Percentiles rank a stretch among this genome's conserved stretches.
These are phyloP conservation scores for Neurospora africana DNA, from an alignment of 495 filamentous ascomycete genomes.

Conservation along the genomic window DNA sequence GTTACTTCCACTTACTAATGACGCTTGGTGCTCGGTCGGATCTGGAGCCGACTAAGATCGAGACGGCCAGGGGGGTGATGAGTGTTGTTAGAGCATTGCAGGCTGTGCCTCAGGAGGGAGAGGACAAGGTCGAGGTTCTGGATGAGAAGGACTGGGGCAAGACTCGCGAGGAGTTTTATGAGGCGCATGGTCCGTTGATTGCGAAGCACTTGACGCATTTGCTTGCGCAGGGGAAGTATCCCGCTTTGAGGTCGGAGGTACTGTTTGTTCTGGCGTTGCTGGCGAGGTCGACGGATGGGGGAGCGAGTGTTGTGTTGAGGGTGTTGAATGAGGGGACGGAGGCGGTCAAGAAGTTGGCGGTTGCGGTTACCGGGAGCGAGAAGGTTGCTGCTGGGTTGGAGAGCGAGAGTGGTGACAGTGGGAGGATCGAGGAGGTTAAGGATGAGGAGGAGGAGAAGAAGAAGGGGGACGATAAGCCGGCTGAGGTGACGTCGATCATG, in stretches of 20 bases:
- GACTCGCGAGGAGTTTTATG: slow-evolving; percentile 21
- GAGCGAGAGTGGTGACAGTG: background rate
- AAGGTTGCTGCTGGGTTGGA: background rate
- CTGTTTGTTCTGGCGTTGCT: slow-evolving; percentile 69
- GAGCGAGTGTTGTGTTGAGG: slow-evolving; percentile 39
- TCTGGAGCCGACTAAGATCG: slow-evolving; percentile 57
- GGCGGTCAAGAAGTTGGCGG: background rate
- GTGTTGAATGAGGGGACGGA: slow-evolving; percentile 38
- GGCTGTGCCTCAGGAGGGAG: slow-evolving; percentile 4
- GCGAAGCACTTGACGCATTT: slow-evolving; percentile 48
- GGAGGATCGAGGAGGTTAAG: background rate
- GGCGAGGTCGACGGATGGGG: slow-evolving; percentile 41
- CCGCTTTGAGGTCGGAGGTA: slow-evolving; percentile 58
- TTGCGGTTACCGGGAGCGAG: background rate
- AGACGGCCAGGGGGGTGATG: slow-evolving; percentile 57
- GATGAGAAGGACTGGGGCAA: background rate
- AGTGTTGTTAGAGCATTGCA: slow-evolving; percentile 54
- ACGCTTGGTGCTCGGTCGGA: slow-evolving; percentile 48
- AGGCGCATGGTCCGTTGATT: slow-evolving; percentile 35
- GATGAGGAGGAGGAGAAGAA: slow-evolving; percentile 14
- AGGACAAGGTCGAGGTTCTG: background rate
- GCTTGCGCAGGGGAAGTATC: slow-evolving; percentile 57
- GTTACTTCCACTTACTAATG: slow-evolving; percentile 39
- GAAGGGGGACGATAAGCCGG: background rate
- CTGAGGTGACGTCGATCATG: background rate